phyloP scores from a whole-genome alignment of 2,329 filamentous ascomycete genomes.

The Stenocarpella maydis region DNA sequence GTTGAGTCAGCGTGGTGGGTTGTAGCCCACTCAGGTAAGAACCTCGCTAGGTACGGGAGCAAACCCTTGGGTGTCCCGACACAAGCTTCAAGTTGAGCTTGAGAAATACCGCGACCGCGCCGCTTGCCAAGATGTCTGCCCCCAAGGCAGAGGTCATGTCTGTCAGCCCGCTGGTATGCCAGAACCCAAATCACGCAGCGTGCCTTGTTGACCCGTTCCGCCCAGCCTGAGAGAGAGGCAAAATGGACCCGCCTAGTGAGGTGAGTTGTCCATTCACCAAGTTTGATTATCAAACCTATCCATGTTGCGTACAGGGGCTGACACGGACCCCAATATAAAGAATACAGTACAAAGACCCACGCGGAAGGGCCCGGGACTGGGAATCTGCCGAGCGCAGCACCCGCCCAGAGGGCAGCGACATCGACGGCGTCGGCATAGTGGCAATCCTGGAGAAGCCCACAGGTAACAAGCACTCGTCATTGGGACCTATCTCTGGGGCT shows the following conservation, averaged over 20 bases:
- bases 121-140: conserved; percentile 49
- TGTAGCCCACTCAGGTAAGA: too few relatives aligned
- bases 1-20: conserved; percentile 15
- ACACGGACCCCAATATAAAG: conserved; percentile 45
- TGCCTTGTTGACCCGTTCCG: neutral
- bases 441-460: conserved; percentile 68
- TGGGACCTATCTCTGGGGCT: neutral
- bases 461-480: conserved; percentile 42
- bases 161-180: conserved; percentile 54
- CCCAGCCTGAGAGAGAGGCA: conserved; percentile 59
- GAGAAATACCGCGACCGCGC: neutral
- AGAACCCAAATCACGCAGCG: neutral
- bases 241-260: too few relatives aligned
- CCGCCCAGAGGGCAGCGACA: conserved; percentile 65
- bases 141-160: conserved; percentile 53
- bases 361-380: conserved; percentile 68
- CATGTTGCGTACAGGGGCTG: too few relatives aligned
- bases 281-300: too few relatives aligned
- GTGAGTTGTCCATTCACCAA: too few relatives aligned
- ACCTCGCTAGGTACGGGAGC: too few relatives aligned
- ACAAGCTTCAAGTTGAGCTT: neutral
- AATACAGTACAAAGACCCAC: conserved; percentile 70
- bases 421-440: conserved; percentile 78
- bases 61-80: neutral
- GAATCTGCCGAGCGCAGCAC: conserved; percentile 78